Evolutionary conservation across 1,284 basidiomycete genomes (phyloP), one percentile per base, ranked within the genome.

Genomic region (Pseudozyma sp.): DNA sequence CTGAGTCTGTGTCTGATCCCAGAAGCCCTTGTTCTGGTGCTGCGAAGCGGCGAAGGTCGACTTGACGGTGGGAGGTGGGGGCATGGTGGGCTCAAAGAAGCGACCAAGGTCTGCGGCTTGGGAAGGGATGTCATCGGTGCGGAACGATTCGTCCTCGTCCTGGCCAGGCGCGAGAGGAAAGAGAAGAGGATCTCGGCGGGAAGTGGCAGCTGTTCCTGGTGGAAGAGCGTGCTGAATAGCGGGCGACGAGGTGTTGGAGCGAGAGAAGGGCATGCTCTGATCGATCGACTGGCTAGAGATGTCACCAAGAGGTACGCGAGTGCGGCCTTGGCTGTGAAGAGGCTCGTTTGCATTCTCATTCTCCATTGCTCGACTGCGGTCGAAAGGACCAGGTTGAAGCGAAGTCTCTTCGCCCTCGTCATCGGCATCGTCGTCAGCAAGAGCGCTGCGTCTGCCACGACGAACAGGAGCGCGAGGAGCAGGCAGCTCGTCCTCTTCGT

Each of bases 81-180:
- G 59, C 52, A 73, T 66, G 16, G 76, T 80, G 9, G 78, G 64
- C 51, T 59, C 76, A 38, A 78, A 78, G 76, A 78, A 80, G 38
- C 64, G 70, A 34, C 78, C 68, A 0, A 79, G 68, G 21, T 75
- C 76, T n/a, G 39, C 76, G 45, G 63, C 59, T 21, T 70, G 56
- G n/a, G 66, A 70, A 7, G 67, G 67, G n/a, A 75, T 70, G 42
- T 75, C 72, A 43, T 70, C 67, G 42, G 70, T 74, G 6, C 71
- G 62, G 66, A 74, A 74, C 13, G 71, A 74, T 10, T 73, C 76
- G 36, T 68, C 66, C 18, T 75, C 68, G 11, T 66, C 50, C 12
- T 66, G 64, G 11, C 55, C 68, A 14, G 44, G 53, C 2, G 40
- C n/a, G 39, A 35, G 45, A 14, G 66, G 56, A 21, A 69, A 50